phyloP scores from a whole-genome alignment of 768 basidiomycete species.

The Leucogyrophana mollusca region DNA sequence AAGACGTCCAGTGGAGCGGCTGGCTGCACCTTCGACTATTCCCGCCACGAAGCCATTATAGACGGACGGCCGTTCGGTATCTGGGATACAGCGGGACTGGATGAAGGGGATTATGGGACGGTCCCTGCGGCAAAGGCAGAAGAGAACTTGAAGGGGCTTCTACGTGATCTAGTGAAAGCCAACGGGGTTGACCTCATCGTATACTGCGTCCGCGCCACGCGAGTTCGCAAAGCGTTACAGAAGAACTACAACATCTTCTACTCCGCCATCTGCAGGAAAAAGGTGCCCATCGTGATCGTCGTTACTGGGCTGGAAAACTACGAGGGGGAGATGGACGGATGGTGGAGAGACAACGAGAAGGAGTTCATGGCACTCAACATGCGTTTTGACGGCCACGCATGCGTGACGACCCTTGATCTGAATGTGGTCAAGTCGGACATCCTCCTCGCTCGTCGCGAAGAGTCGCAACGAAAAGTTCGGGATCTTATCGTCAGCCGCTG shows the following conservation, averaged over 20 bases:
- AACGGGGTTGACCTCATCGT: slow-evolving; percentile 39
- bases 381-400: slow-evolving; percentile 29
- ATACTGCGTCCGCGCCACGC: slow-evolving; percentile 39
- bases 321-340: slow-evolving; percentile 29
- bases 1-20: slow-evolving; percentile 28
- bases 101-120: slow-evolving; percentile 25
- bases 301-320: slow-evolving; percentile 43
- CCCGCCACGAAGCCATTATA: slow-evolving; percentile 21
- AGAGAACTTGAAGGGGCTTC: slow-evolving; percentile 29
- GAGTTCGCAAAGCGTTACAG: slow-evolving; percentile 30
- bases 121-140: slow-evolving; percentile 30
- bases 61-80: slow-evolving; percentile 15
- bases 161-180: slow-evolving; percentile 32
- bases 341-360: slow-evolving; percentile 27
- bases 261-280: slow-evolving; percentile 36
- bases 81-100: slow-evolving; percentile 35
- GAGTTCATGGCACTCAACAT: slow-evolving; percentile 23
- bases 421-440: slow-evolving; percentile 6
- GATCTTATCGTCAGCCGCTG: slow-evolving; percentile 18
- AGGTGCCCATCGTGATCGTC: slow-evolving; percentile 39
- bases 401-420: slow-evolving; percentile 28
- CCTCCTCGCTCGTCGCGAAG: slow-evolving; percentile 17
- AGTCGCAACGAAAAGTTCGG: slow-evolving; percentile 21
- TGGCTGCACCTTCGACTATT: slow-evolving; percentile 35
- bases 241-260: slow-evolving; percentile 40